Conservation (phyloP, 2,329 filamentous ascomycete genomes). For the Neonectria punicea region DNA sequence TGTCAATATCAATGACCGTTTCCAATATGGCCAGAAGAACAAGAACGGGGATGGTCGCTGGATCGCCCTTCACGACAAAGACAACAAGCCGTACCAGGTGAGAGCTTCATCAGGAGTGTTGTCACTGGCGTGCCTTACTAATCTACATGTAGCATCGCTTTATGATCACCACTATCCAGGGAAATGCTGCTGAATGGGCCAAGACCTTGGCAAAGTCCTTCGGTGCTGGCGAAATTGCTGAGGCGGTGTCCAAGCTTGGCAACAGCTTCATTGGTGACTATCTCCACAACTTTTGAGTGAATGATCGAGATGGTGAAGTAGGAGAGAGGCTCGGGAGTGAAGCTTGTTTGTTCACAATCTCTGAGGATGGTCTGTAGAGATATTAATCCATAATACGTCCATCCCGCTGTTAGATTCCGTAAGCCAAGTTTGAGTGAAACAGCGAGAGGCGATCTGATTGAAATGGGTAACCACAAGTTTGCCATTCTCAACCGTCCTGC, state of each 20-base stretch:
- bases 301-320: not conserved
- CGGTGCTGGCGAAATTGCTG: constrained; percentile 28
- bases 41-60: constrained; percentile 26
- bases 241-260: constrained; percentile 21
- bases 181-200: constrained; percentile 3
- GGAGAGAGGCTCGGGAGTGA: no score
- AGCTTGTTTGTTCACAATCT: no score
- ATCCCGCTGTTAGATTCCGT: no score
- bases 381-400: no score
- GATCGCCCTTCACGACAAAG: constrained; percentile 31
- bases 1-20: constrained; percentile 23
- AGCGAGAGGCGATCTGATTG: no score
- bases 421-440: no score
- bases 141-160: constrained; percentile 27
- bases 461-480: no score
- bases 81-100: constrained; percentile 34
- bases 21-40: constrained; percentile 37
- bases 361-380: no score
- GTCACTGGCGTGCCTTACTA: not conserved
- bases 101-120: rapidly evolving
- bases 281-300: constrained; percentile 25
- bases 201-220: constrained; percentile 22
- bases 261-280: constrained; percentile 29
- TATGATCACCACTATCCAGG: constrained; percentile 24
- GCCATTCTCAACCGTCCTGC: no score